These are phyloP conservation scores for Pythium coloratum DNA, from an alignment of 352 stramenopile species.

Conservation along the genomic window DNA sequence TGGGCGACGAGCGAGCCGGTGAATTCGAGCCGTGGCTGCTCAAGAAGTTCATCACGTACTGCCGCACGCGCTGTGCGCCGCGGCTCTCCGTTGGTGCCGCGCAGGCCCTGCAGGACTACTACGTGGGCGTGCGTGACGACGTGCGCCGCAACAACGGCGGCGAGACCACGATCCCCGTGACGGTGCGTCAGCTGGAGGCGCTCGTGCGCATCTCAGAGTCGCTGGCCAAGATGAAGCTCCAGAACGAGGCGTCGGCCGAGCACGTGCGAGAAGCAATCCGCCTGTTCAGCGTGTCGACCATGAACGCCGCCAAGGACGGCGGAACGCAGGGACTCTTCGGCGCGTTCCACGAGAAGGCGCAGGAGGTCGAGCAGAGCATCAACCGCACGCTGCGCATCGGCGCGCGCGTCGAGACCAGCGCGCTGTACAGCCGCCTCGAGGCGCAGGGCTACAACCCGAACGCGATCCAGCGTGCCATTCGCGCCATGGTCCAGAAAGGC, in stretches of 20 bases:
- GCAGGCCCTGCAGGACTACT: constrained; percentile 95
- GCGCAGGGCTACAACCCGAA: constrained; percentile 83
- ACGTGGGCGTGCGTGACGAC: constrained; percentile 97
- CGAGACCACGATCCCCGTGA: constrained; percentile 95
- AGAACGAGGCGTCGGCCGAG: constrained; percentile 74
- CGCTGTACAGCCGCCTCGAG: constrained; percentile 80
- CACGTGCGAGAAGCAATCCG: constrained; percentile 97
- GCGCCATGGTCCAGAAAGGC: constrained; percentile 86
- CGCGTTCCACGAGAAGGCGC: constrained; percentile 78
- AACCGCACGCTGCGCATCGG: constrained; percentile 82
- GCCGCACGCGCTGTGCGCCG: constrained; percentile 92
- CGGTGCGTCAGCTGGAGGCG: constrained; percentile 98
- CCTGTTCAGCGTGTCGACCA: constrained; percentile 98
- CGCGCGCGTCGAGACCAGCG: constrained; percentile 73
- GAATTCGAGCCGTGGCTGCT: constrained; percentile 90
- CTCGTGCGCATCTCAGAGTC: constrained; percentile 97
- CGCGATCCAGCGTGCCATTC: constrained; percentile 83
- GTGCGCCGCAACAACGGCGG: constrained; percentile 83
- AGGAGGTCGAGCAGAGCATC: constrained; percentile 84
- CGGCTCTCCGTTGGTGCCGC: constrained; percentile 91
- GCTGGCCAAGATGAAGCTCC: constrained; percentile 97
- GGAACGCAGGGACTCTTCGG: constrained; percentile 81
- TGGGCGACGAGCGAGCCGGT: constrained; percentile 32
- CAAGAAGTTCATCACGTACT: constrained; percentile 99
- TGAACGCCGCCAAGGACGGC: constrained; percentile 95